Evolutionary conservation across 352 stramenopile species (phyloP).

Genomic region (Bremia lactucae): DNA sequence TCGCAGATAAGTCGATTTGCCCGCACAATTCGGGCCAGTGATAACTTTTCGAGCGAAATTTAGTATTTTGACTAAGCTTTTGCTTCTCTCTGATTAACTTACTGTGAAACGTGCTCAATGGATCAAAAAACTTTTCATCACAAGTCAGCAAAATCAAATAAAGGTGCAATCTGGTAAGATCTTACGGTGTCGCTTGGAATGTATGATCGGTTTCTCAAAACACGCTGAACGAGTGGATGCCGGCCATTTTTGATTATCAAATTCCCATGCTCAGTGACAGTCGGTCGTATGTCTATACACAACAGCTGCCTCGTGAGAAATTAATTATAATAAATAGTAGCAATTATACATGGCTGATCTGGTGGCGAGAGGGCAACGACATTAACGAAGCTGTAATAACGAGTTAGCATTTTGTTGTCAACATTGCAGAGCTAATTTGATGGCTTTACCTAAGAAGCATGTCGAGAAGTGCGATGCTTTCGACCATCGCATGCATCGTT

Average conservation of each 20-base stretch:
- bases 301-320: too few relatives aligned
- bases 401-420: background rate
- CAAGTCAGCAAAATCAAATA: background rate
- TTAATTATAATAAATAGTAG: background rate
- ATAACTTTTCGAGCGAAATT: slow-evolving; percentile 40
- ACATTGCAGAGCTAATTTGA: slow-evolving; percentile 5
- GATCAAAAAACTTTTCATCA: slow-evolving; percentile 48
- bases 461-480: slow-evolving; percentile 85
- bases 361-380: slow-evolving; percentile 67
- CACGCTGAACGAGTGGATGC: slow-evolving; percentile 64
- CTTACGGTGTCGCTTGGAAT: slow-evolving; percentile 79
- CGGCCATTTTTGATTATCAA: slow-evolving; percentile 74
- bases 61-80: too few relatives aligned
- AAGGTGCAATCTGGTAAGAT: background rate
- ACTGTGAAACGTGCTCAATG: slow-evolving; percentile 66
- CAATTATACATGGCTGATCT: slow-evolving; percentile 54
- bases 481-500: slow-evolving; percentile 77
- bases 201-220: slow-evolving; percentile 59
- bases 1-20: slow-evolving; percentile 87
- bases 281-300: slow-evolving; percentile 51
- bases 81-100: slow-evolving; percentile 3
- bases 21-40: slow-evolving; percentile 85
- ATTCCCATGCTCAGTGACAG: slow-evolving; percentile 52
- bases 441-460: slow-evolving; percentile 81
- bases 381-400: slow-evolving; percentile 67